Conservation (phyloP, 163 green algal genomes). For the Scenedesmus sp. region DNA sequence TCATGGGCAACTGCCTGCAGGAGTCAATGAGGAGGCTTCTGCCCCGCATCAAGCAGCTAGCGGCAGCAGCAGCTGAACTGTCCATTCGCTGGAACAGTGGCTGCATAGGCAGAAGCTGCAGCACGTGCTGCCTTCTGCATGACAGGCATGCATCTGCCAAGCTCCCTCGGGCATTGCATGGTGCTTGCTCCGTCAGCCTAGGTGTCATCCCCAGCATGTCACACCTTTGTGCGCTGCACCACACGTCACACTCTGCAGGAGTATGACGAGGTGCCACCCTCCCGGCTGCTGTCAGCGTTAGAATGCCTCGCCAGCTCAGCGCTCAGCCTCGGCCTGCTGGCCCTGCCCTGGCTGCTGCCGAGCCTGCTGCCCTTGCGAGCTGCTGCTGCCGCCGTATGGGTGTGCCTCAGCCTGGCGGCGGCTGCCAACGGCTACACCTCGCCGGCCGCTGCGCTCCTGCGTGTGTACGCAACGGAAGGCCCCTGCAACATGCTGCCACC, state of each 20-base stretch:
- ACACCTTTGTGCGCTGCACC: background rate
- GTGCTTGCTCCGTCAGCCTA: no score
- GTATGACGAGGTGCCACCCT: conserved; percentile 21
- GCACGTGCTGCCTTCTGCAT: no score
- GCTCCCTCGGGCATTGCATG: no score
- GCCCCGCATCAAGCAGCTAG: no score
- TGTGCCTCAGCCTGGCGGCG: background rate
- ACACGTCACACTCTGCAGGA: background rate
- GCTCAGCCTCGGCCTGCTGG: background rate
- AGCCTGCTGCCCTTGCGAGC: background rate
- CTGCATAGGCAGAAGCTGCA: no score
- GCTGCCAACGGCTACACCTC: background rate
- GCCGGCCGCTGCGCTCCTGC: background rate
- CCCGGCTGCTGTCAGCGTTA: background rate
- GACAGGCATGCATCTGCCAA: background rate
- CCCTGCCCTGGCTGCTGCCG: background rate
- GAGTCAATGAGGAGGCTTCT: no score
- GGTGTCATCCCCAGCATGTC: background rate
- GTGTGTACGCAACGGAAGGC: conserved; percentile 25
- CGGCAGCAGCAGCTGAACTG: no score
- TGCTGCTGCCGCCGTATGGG: background rate
- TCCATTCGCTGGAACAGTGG: no score
- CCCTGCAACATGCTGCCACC: background rate
- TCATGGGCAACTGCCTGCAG: no score
- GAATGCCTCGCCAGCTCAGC: conserved; percentile 5